Base-by-base conservation (phyloP, 805 yeast genomes). In the Naumovozyma baii region DNA sequence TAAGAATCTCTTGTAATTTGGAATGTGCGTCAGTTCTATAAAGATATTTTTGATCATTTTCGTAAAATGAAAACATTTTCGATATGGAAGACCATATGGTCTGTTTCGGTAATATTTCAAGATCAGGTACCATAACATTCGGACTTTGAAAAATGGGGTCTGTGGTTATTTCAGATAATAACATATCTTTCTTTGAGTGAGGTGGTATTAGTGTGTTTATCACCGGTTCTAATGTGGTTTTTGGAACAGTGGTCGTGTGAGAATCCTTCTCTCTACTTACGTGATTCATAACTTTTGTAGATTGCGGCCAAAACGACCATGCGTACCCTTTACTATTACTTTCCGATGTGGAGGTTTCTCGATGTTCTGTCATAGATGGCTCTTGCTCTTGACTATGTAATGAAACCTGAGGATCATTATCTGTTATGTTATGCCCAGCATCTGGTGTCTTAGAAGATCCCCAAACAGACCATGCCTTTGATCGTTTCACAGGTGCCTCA, bases 91-190 rank as follows among this genome's bases (percentile, higher is more conserved):
- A 49, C 55, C 60, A 52, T 7, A 51, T 29, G 1, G 54, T 46
- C 26, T 44, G 45, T 20, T 45, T 40, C 1, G 64, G 64, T 16
- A 60, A 32, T 7, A 54, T 42, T 8, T 59, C 57, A 37, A 60
- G 56, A 31, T 39, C 37, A 3, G 64, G 64, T 2, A 56, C 59
- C 5, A 60, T 49, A 19, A 59, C 49, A 38, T 60, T 60, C 1
- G 55, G 55, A 17, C 39, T 41, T 33, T 45, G 51, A 29, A 29
- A 29, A 5, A 5, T 14, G 5, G 31, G 31, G 14, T 13, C 15
- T 13, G 31, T 5, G 5, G 7, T 13, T 9, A 29, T 13, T n/a
- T n/a, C 15, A 5, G 31, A 29, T n/a, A 29, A n/a, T 29, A 29
- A 29, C 5, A 14, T 12, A 12, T 29, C 31, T 14, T 29, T 29